These are phyloP conservation scores for Aspergillus ustus DNA, from an alignment of 2,329 filamentous ascomycete genomes.

Conservation along the genomic window DNA sequence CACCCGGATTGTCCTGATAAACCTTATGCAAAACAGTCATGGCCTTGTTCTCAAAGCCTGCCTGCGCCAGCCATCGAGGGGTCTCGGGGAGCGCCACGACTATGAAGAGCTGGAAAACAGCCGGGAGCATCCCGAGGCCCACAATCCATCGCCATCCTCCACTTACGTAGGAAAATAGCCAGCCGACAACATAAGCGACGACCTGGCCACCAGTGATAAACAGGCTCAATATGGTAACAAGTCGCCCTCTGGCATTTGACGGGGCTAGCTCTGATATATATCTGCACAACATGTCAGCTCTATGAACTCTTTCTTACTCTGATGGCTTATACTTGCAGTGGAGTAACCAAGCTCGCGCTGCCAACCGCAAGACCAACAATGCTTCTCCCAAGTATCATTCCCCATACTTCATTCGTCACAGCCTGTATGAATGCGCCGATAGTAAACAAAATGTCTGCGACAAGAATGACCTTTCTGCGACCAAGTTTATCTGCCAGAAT, in stretches of 20 bases:
- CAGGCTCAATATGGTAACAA: slow-evolving; percentile 81
- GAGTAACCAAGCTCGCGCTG: slow-evolving; percentile 73
- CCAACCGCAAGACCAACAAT: slow-evolving; percentile 54
- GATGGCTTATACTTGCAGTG: slow-evolving; percentile 56
- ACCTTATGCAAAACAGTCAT: slow-evolving; percentile 68
- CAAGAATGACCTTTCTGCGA: slow-evolving; percentile 52
- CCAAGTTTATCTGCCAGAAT: slow-evolving; percentile 56
- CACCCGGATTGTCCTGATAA: slow-evolving; percentile 57
- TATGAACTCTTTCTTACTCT: not conserved
- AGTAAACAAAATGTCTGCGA: slow-evolving; percentile 51
- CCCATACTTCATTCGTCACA: slow-evolving; percentile 44
- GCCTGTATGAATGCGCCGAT: slow-evolving; percentile 52
- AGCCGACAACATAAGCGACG: slow-evolving; percentile 83
- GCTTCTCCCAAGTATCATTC: slow-evolving; percentile 52
- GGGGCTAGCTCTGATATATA: slow-evolving; percentile 89
- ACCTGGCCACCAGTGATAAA: slow-evolving; percentile 90
- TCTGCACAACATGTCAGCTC: slow-evolving; percentile 31
- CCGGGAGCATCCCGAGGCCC: slow-evolving; percentile 79
- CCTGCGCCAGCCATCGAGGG: slow-evolving; percentile 82
- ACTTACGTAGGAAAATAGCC: slow-evolving; percentile 65
- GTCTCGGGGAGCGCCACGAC: slow-evolving; percentile 82
- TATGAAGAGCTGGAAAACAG: slow-evolving; percentile 70
- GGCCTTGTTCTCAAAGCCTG: slow-evolving; percentile 65
- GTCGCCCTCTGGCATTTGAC: slow-evolving; percentile 71
- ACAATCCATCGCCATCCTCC: slow-evolving; percentile 92